Base-by-base conservation (phyloP, 2,329 filamentous ascomycete species). In the Ascochyta koolunga region DNA sequence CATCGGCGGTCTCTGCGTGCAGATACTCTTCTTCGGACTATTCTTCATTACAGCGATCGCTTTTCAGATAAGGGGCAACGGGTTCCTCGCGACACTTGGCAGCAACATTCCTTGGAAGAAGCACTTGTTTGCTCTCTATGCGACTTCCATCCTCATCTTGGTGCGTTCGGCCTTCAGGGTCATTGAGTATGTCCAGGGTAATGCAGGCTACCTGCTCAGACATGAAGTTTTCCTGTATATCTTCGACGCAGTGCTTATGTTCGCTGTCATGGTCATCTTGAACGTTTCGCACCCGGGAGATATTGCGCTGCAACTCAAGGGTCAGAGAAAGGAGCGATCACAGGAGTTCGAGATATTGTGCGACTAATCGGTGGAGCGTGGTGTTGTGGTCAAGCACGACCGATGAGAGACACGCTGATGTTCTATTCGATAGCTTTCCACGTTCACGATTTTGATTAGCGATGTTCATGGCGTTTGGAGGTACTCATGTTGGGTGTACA, bases 131-230 rank as follows among this genome's bases (percentile, higher is more conserved):
- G 68, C 71, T 0, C 71, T 84, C 10, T 83, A 83, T 59, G 40
- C 61, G 2, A 70, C 74, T 25, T 78, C 74, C 52, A 55, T 65
- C 0, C 65, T 83, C 16, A 83, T 84, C 61, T 66, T 84, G 54
- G 47, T 82, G 5, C 75, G 82, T 31, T 78, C 70, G 6, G 53
- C 82, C 2, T 82, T 82, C 47, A 75, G 82, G 27, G 71, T 83
- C 9, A 64, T 77, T 6, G 82, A 84, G 68, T 85, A 80, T 53
- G 56, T 70, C 0, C 65, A 77, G 59, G 80, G 81, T 1, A 70
- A 75, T 22, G 60, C 71, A 19, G 81, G 81, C 1, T 77, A 73
- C 42, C 59, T 83, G 9, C 65, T 81, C 31, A 58, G 51, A 5
- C 68, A 75, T 19, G 80, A 82, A 68, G 65, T 70, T 2, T 80